phyloP scores from a whole-genome alignment of 2,329 filamentous ascomycete genomes.

The Hypoxylon sp. region DNA sequence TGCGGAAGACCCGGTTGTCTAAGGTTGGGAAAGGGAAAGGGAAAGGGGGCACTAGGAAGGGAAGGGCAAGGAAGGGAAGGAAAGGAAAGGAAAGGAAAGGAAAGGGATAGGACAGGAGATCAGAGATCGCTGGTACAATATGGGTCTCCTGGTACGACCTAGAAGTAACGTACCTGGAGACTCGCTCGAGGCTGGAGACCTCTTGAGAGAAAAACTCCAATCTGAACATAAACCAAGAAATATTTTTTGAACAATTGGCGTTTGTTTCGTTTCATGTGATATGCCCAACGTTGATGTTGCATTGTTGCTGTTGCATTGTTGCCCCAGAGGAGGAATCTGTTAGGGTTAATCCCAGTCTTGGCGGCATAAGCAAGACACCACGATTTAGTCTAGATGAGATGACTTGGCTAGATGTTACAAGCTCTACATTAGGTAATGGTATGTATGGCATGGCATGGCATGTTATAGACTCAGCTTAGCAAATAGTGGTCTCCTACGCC shows the following conservation, averaged over 20 bases:
- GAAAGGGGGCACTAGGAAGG: background rate
- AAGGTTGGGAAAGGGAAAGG: background rate
- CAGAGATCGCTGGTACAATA: slow-evolving; percentile 21
- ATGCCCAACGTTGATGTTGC: background rate
- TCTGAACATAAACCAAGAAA: slow-evolving; percentile 39
- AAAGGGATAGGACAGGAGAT: slow-evolving; percentile 12
- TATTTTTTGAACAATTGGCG: background rate
- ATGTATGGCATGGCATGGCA: too few relatives aligned
- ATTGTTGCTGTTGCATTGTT: background rate
- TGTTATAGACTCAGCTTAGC: background rate
- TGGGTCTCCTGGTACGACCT: slow-evolving; percentile 34
- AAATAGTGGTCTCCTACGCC: background rate
- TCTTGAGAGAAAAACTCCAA: slow-evolving; percentile 50
- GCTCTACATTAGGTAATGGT: too few relatives aligned
- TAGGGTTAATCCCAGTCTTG: background rate
- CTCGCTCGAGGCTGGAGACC: slow-evolving; percentile 47
- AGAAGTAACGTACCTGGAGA: slow-evolving; percentile 35
- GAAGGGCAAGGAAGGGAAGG: slow-evolving; percentile 3
- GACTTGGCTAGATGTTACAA: too few relatives aligned
- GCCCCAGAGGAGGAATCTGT: background rate
- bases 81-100: slow-evolving; percentile 2
- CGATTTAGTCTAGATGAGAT: background rate
- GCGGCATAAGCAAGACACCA: background rate
- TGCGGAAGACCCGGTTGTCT: slow-evolving; percentile 13
- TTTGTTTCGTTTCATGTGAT: slow-evolving; percentile 3